Percentiles rank a stretch among this genome's conserved stretches.
Evolutionary conservation across 2,329 filamentous ascomycete genomes (phyloP).

Genomic region (Ophiostoma pallidulum): DNA sequence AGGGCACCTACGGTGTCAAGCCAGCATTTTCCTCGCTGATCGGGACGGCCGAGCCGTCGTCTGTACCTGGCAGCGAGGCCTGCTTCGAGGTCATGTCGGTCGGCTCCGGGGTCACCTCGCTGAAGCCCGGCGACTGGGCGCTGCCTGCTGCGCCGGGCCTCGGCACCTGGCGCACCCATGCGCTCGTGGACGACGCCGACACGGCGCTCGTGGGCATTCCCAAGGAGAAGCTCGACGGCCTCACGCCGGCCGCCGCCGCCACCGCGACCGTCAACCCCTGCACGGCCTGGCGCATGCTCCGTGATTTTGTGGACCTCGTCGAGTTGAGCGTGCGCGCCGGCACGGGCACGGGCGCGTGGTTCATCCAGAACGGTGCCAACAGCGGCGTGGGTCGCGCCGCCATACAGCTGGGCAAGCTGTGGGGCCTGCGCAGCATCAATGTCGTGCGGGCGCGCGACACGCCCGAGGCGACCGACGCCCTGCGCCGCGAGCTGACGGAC

Average conservation of each 20-base stretch:
- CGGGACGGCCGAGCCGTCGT: constrained; percentile 65
- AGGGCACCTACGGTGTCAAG: constrained; percentile 87
- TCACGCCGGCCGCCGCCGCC: constrained; percentile 69
- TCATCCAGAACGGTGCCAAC: constrained; percentile 95
- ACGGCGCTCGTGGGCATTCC: constrained; percentile 55
- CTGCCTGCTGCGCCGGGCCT: constrained; percentile 75
- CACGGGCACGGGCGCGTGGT: constrained; percentile 74
- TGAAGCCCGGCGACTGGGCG: constrained; percentile 82
- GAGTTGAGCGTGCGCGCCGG: constrained; percentile 37
- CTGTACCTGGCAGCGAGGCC: constrained; percentile 82
- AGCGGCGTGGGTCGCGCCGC: constrained; percentile 84
- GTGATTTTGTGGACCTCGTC: constrained; percentile 56
- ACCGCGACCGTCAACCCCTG: constrained; percentile 90
- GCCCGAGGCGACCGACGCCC: constrained; percentile 51
- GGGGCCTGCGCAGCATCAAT: constrained; percentile 88
- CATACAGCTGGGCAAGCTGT: constrained; percentile 75
- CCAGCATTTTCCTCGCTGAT: constrained; percentile 65
- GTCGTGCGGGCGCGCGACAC: constrained; percentile 66
- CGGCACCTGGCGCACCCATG: constrained; percentile 93
- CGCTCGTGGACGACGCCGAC: constrained; percentile 47
- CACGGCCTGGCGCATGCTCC: constrained; percentile 88
- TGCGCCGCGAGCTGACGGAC: constrained; percentile 41
- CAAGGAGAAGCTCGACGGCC: constrained; percentile 17
- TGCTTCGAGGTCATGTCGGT: constrained; percentile 78
- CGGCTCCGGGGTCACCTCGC: constrained; percentile 43